phyloP scores from a whole-genome alignment of 1,139 yeast species.

The Scheffersomyces quercinus region DNA sequence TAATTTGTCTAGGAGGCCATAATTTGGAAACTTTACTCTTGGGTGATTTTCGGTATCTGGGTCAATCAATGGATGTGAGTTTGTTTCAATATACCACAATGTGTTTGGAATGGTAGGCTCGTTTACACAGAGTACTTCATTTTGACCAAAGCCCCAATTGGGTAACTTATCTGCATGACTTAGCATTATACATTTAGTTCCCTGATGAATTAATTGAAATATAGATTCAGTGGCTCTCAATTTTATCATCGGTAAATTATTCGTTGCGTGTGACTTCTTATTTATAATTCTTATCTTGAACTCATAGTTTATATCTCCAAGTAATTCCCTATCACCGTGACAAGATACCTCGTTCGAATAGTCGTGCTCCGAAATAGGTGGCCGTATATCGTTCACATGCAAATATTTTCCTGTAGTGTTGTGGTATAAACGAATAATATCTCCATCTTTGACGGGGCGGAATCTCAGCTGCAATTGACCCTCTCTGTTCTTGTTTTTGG shows the following conservation, averaged over 20 bases:
- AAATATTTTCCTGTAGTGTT: conserved; percentile 58
- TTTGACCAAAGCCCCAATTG: conserved; percentile 67
- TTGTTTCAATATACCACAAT: conserved; percentile 65
- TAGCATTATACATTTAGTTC: conserved; percentile 59
- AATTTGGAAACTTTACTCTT: conserved; percentile 22
- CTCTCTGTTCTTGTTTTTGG: conserved; percentile 29
- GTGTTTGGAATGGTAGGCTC: conserved; percentile 61
- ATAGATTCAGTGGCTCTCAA: conserved; percentile 54
- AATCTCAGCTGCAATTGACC: conserved; percentile 31
- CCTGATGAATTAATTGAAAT: conserved; percentile 61
- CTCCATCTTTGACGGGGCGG: conserved; percentile 48
- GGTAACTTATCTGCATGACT: conserved; percentile 67
- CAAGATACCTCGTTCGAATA: conserved; percentile 75
- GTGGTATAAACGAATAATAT: conserved; percentile 61
- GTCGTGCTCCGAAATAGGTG: conserved; percentile 81
- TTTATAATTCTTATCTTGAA: conserved; percentile 46
- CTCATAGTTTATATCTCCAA: conserved; percentile 53
- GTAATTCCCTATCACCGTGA: conserved; percentile 50
- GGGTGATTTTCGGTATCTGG: conserved; percentile 25
- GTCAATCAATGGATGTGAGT: conserved; percentile 44
- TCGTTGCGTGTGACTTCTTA: conserved; percentile 26
- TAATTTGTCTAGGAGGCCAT: conserved; percentile 28
- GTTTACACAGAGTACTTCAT: conserved; percentile 74
- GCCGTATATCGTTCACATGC: conserved; percentile 58
- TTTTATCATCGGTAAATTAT: conserved; percentile 38